Evolutionary conservation across 2,329 filamentous ascomycete species (phyloP).

Genomic region (Myotisia sp.): DNA sequence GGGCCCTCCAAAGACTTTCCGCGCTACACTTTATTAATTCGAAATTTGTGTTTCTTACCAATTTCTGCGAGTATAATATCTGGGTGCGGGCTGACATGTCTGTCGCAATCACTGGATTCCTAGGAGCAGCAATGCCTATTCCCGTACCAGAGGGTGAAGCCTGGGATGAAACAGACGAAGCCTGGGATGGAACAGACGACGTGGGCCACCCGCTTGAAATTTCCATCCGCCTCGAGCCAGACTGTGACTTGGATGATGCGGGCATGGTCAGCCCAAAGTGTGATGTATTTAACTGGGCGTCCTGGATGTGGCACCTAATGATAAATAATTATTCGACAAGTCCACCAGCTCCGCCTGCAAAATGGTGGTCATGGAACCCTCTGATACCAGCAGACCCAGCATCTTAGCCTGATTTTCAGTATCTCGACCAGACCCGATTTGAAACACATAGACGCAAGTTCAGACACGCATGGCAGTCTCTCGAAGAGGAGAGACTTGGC

Average conservation of each 20-base stretch:
- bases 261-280: neutral
- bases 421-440: neutral
- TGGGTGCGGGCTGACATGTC: constrained; percentile 5
- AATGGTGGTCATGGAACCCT: neutral
- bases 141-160: neutral
- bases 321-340: constrained; percentile 2
- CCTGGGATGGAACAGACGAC: neutral
- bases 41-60: neutral
- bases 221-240: neutral
- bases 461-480: constrained; percentile 1
- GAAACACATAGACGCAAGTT: neutral
- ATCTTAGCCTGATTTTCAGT: constrained; percentile 1
- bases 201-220: neutral
- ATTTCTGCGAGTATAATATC: neutral
- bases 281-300: constrained; percentile 6
- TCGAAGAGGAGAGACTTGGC: constrained; percentile 4
- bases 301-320: constrained; percentile 6
- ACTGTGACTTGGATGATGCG: neutral
- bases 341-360: neutral
- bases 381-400: constrained; percentile 1
- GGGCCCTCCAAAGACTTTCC: constrained; percentile 6
- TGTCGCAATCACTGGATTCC: constrained; percentile 2
- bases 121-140: neutral
- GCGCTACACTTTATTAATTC: constrained; percentile 4
- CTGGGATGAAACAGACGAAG: neutral